Base-by-base conservation (phyloP, 345 rosid genomes). In the Salix purpurea region DNA sequence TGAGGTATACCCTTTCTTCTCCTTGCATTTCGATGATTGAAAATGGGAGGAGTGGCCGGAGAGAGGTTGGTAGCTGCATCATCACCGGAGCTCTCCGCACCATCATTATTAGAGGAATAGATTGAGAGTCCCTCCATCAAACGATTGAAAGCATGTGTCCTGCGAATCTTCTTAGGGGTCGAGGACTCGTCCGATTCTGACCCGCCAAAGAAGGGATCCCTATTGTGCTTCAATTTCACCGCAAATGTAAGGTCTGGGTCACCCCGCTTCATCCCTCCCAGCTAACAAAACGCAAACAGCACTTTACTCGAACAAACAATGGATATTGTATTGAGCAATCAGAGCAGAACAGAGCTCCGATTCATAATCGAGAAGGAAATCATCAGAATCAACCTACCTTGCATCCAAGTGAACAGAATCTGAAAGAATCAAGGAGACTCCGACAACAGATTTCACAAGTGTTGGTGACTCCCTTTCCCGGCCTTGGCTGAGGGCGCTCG, bases 381-480 rank as follows among this genome's bases (percentile, higher is more conserved):
- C 16, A 24, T 13, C 32, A 74, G 39, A 30, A 7, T 69, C 26
- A 72, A 56, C 40, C 14, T 48, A 89, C 91, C 90, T 94, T 94
- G 90, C 98, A 94, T 42, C 96, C 96, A 26, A 94, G 92, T 60
- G 98, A 94, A 66, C 98, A 94, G 89, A 94, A 94, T 65, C 97
- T 82, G 90, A 90, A 94, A 78, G 94, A 91, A 84, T 94, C 98
- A 34, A 89, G 97, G 68, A 94, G 98, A 79, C 98, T 92, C 72
- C 98, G 78, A 76, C 89, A 84, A 65, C 98, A 94, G 46, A 92
- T 87, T 72, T 92, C 94, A 32, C 98, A 94, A 76, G 98, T 94
- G 52, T 92, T 92, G 64, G 96, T 91, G 67, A 92, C 98, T 0
- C 98, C 98, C 74, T 94, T 94, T 24, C 96, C 98, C 16, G 93